Percentiles rank a stretch among this genome's conserved stretches.
Evolutionary conservation across 176 grass and related monocot genomes (phyloP).

Genomic region (Lolium perenne): DNA sequence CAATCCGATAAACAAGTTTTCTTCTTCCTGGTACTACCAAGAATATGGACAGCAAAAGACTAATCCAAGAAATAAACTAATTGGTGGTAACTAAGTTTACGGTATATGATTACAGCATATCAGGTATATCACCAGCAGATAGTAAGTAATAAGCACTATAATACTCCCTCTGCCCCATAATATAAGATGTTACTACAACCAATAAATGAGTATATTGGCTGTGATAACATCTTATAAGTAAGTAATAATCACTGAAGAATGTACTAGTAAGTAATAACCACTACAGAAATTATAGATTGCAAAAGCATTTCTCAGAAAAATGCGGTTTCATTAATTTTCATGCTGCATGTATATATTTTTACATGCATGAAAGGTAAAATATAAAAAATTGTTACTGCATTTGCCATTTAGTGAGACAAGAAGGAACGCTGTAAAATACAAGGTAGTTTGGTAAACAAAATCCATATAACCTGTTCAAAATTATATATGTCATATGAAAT

Average conservation of each 20-base stretch:
- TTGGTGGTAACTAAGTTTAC: constrained; percentile 19
- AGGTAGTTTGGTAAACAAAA: constrained; percentile 12
- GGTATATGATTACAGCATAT: constrained; percentile 4
- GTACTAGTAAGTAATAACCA: neutral
- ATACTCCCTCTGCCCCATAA: too few relatives aligned
- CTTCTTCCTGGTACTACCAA: constrained; percentile 1
- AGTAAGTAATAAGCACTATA: too few relatives aligned
- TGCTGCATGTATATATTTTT: neutral
- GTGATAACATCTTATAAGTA: too few relatives aligned
- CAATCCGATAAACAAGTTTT: neutral
- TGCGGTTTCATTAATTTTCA: constrained; percentile 1
- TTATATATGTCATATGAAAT: neutral
- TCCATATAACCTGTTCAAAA: neutral
- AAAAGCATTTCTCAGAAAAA: constrained; percentile 11
- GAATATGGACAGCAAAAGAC: neutral
- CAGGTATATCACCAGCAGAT: neutral
- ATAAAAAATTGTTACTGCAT: constrained; percentile 2
- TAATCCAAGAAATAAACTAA: constrained; percentile 3
- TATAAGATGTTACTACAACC: too few relatives aligned
- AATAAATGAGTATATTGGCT: too few relatives aligned
- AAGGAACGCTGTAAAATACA: neutral
- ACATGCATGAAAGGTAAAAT: neutral
- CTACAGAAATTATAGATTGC: neutral
- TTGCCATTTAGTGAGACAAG: neutral
- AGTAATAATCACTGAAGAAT: neutral